Evolutionary conservation across 2,329 filamentous ascomycete genomes (phyloP).

Genomic region (Cadophora malorum): DNA sequence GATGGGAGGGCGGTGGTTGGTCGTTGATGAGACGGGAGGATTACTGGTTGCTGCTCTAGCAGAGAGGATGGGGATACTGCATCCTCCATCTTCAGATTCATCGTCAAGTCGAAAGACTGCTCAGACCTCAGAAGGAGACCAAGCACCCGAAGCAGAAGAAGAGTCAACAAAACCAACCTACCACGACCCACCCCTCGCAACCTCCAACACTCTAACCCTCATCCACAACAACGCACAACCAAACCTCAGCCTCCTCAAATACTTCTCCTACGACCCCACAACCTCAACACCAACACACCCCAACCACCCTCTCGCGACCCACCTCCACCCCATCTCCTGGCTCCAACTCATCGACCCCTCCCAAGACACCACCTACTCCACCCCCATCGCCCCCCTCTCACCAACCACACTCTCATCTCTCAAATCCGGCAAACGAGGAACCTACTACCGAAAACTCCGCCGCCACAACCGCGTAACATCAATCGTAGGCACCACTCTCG

Average conservation of each 20-base stretch:
- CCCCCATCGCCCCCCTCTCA: conserved; percentile 64
- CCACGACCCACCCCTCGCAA: conserved; percentile 36
- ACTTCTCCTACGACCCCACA: conserved; percentile 82
- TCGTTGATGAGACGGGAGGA: conserved; percentile 75
- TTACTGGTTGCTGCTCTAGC: conserved; percentile 73
- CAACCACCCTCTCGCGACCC: conserved; percentile 78
- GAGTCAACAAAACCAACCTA: conserved; percentile 25
- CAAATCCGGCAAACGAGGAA: conserved; percentile 83
- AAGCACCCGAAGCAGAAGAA: conserved; percentile 17
- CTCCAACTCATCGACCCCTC: conserved; percentile 84
- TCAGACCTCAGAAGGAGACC: not conserved
- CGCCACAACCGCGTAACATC: conserved; percentile 76
- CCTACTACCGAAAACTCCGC: conserved; percentile 87
- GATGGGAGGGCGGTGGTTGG: conserved; percentile 63
- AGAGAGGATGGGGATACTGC: conserved; percentile 72
- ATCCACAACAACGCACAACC: conserved; percentile 84
- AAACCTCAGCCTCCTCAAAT: conserved; percentile 85
- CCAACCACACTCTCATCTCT: conserved; percentile 68
- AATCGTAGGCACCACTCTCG: conserved; percentile 76
- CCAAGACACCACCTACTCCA: conserved; percentile 74
- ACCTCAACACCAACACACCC: conserved; percentile 54
- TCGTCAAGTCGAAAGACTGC: not conserved
- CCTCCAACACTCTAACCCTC: conserved; percentile 75
- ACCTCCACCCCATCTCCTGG: conserved; percentile 88
- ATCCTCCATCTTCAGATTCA: conserved; percentile 42